Base-by-base conservation (phyloP, 2,329 filamentous ascomycete genomes). In the Lasiodiplodia hormozganensis region DNA sequence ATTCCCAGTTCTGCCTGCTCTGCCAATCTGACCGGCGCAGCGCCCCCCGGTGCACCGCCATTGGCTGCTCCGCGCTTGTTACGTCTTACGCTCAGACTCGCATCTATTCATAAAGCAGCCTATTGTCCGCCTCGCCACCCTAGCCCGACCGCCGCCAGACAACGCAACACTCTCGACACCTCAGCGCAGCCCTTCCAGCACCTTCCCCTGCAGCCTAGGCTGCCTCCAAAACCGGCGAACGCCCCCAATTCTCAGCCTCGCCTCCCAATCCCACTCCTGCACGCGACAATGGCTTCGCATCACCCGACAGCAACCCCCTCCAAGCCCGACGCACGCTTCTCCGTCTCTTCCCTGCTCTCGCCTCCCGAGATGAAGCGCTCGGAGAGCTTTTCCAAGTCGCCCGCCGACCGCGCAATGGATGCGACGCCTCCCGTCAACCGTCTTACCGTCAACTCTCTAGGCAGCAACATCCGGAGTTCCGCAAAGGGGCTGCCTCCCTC, bases 321-420 rank as follows among this genome's bases (percentile, higher is more conserved):
- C 38, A 68, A 68, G 40, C 49, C 36, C 51, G 67, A 56, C 58
- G 18, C 38, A n/a, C 67, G 49, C 38, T 57, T 68, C 58, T 51
- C 67, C 21, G 51, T 68, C 38, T 65, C 58, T 36, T 64, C 79
- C 18, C 77, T 81, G 57, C 78, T 81, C 69, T 81, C 79, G 16
- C 79, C 79, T 10, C 79, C 79, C 21, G 79, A 81, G 72, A 76
- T 78, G 75, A 79, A 79, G 73, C 76, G 76, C 40, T 75, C 75
- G 65, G 77, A 78, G 74, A 75, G 75, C 71, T 68, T 78, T 75
- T 6, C 74, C 77, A 71, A 74, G 71, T 69, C 70, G 69, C 23
- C 71, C 72, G 31, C 66, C 72, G 51, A 73, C 72, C 47, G 53
- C 72, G 14, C 72, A 71, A 56, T 74, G 74, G 18, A 71, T 73